Conservation (phyloP, 331 rosid genomes). For the Telfairia occidentalis region DNA sequence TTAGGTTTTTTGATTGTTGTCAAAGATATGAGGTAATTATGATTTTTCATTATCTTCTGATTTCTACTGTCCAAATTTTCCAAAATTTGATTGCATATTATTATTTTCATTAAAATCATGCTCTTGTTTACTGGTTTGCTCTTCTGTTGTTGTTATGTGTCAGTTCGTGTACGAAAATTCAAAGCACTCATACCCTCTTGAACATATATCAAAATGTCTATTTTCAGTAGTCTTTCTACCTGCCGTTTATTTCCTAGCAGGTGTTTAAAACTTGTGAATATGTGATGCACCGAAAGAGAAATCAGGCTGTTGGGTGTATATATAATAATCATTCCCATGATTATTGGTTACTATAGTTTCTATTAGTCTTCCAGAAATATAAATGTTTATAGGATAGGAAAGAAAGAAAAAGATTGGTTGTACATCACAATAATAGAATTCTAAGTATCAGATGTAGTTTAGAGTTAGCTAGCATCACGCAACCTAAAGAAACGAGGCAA, state of each 20-base stretch:
- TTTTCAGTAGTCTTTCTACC: neutral
- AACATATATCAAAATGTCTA: neutral
- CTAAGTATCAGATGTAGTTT: neutral
- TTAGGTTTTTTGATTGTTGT: conserved; percentile 73
- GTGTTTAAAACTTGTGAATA: neutral
- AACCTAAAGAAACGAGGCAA: neutral
- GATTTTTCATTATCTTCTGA: conserved; percentile 7
- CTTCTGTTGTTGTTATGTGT: neutral
- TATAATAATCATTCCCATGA: neutral
- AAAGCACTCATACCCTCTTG: neutral
- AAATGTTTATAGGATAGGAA: neutral
- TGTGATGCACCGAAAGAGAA: neutral
- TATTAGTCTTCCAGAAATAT: neutral
- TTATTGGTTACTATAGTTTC: neutral
- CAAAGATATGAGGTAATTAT: conserved; percentile 63
- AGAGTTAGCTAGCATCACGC: neutral
- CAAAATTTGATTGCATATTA: neutral
- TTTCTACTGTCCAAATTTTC: neutral
- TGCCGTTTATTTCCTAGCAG: neutral
- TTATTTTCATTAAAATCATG: neutral
- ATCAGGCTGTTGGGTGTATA: neutral
- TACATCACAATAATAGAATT: neutral
- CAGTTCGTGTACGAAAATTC: neutral
- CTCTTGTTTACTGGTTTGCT: neutral
- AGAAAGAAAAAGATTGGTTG: neutral